Percentiles rank a stretch among this genome's conserved stretches.
Evolutionary conservation across 179 eudicot species (phyloP).

Genomic region (Silene coronaria): DNA sequence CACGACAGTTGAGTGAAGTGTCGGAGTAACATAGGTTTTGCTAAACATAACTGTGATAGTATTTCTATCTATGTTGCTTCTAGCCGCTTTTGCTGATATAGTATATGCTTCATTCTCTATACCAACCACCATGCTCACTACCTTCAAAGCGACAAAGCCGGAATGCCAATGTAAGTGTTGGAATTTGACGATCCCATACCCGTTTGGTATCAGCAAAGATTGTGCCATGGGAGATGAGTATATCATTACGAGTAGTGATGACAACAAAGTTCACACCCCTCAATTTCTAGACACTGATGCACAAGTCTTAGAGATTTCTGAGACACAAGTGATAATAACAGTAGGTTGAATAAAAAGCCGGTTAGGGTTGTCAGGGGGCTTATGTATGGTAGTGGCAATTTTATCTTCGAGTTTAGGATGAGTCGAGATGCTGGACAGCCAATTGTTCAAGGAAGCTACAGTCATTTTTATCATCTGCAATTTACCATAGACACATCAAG

Average conservation of each 20-base stretch:
- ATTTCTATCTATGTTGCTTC: neutral
- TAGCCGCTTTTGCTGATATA: neutral
- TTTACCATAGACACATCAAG: too few species aligned
- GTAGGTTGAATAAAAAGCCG: too few species aligned
- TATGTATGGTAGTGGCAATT: too few species aligned
- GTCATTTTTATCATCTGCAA: too few species aligned
- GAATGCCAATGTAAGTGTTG: conserved; percentile 26
- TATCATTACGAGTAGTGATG: neutral
- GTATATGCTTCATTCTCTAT: neutral
- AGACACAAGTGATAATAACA: conserved; percentile 21
- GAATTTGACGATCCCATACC: conserved; percentile 27
- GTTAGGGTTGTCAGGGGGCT: too few species aligned
- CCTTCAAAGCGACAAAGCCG: conserved; percentile 17
- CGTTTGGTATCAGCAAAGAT: conserved; percentile 22
- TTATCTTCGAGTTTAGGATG: too few species aligned
- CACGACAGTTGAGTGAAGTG: too few species aligned
- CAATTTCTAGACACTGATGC: neutral
- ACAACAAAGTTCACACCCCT: neutral
- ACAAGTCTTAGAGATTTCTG: conserved; percentile 27
- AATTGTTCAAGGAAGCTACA: too few species aligned
- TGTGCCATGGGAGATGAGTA: conserved; percentile 20
- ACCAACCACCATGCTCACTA: conserved; percentile 17
- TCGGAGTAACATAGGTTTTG: too few species aligned
- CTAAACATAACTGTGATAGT: neutral
- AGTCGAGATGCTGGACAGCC: too few species aligned